Evolutionary conservation across 2,329 filamentous ascomycete genomes (phyloP).

Genomic region (Fusarium temperatum): DNA sequence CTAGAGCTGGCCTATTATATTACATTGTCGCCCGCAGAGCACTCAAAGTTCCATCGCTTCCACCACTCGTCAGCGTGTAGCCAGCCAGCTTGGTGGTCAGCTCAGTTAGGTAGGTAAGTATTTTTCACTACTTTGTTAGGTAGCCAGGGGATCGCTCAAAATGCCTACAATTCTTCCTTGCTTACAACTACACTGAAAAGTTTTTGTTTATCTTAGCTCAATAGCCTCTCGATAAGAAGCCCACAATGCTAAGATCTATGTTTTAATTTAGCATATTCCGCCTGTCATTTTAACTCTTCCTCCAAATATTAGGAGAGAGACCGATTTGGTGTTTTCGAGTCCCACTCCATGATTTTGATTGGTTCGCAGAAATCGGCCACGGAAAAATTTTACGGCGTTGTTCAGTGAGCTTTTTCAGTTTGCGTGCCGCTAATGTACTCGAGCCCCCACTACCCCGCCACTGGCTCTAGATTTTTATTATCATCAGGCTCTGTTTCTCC

Average conservation of each 20-base stretch:
- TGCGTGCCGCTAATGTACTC: conserved; percentile 22
- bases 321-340: background rate
- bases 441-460: conserved; percentile 38
- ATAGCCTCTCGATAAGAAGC: background rate
- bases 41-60: background rate
- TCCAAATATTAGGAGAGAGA: background rate
- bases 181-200: background rate
- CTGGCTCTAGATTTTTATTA: conserved; percentile 42
- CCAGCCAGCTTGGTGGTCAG: background rate
- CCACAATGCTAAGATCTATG: background rate
- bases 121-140: background rate
- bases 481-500: conserved; percentile 36
- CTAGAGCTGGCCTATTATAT: conserved; percentile 3
- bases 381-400: conserved; percentile 23
- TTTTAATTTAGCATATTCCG: background rate
- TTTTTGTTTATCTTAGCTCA: background rate
- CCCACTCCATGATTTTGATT: conserved; percentile 3
- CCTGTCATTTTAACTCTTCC: background rate
- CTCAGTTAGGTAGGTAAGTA: background rate
- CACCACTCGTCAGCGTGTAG: background rate
- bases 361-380: background rate
- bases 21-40: background rate
- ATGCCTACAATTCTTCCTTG: background rate
- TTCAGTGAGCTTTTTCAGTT: conserved; percentile 10
- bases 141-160: background rate